Evolutionary conservation across 495 filamentous ascomycete genomes (phyloP).

Genomic region (Hyaloscypha hepaticicola): DNA sequence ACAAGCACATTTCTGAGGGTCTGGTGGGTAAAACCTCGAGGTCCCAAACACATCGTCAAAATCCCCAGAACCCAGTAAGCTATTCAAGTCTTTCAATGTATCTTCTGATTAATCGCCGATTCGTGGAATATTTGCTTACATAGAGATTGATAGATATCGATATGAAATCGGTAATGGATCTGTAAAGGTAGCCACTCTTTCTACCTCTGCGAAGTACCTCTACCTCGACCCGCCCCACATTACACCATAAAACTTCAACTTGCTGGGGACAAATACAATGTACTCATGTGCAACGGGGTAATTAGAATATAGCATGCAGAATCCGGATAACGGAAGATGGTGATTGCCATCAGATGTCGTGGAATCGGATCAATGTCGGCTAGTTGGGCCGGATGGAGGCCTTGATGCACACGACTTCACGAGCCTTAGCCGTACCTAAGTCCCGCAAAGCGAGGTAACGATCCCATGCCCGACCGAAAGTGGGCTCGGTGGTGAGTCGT

Average conservation of each 20-base stretch:
- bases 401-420: not conserved
- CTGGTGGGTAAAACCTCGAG: not conserved
- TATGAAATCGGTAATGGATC: conserved; percentile 2
- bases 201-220: not conserved
- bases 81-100: not conserved
- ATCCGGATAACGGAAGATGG: not conserved
- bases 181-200: not conserved
- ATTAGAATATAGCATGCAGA: not conserved
- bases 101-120: not conserved
- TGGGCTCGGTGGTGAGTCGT: not conserved
- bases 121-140: not conserved
- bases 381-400: not conserved
- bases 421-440: not conserved
- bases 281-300: not conserved
- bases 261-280: not conserved
- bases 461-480: not conserved
- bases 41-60: not conserved
- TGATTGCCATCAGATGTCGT: not conserved
- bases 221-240: not conserved
- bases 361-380: not conserved
- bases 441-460: not conserved
- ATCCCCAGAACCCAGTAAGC: not conserved
- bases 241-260: not conserved
- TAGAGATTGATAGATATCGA: not conserved
- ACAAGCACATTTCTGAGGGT: too few relatives aligned